Conservation (phyloP, 495 filamentous ascomycete species). For the Penicillium odoratum region DNA sequence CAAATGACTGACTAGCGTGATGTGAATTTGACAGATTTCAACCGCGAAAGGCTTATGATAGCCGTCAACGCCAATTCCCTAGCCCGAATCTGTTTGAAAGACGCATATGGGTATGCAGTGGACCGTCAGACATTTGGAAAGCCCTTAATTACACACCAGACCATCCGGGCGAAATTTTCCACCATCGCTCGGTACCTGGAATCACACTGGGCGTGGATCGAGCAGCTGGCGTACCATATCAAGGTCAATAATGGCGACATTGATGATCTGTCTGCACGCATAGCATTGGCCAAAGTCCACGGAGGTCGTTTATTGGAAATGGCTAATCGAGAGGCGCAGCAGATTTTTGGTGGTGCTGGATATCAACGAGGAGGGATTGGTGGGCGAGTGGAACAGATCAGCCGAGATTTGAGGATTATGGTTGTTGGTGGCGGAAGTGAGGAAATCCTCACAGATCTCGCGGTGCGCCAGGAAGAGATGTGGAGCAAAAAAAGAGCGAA, state of each 20-base stretch:
- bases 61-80: slow-evolving; percentile 35
- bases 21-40: slow-evolving; percentile 31
- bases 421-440: slow-evolving; percentile 55
- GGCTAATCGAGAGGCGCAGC: slow-evolving; percentile 53
- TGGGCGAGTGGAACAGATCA: slow-evolving; percentile 50
- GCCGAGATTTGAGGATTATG: slow-evolving; percentile 50
- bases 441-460: slow-evolving; percentile 52
- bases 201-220: slow-evolving; percentile 38
- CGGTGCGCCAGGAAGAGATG: slow-evolving; percentile 33
- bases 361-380: slow-evolving; percentile 46
- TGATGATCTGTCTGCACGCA: too few species aligned
- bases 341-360: slow-evolving; percentile 54
- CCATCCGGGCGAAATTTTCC: slow-evolving; percentile 40
- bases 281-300: too few species aligned
- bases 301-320: slow-evolving; percentile 28
- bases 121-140: slow-evolving; percentile 44
- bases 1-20: too few species aligned
- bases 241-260: too few species aligned
- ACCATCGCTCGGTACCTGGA: slow-evolving; percentile 39
- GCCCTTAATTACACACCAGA: slow-evolving; percentile 38
- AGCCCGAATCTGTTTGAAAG: slow-evolving; percentile 38
- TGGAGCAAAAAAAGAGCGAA: too few species aligned
- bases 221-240: slow-evolving; percentile 31
- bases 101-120: slow-evolving; percentile 40
- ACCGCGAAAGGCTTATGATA: slow-evolving; percentile 40